Evolutionary conservation across 192 early-diverging fungal species (phyloP).

Genomic region (Spinellus fusiger): DNA sequence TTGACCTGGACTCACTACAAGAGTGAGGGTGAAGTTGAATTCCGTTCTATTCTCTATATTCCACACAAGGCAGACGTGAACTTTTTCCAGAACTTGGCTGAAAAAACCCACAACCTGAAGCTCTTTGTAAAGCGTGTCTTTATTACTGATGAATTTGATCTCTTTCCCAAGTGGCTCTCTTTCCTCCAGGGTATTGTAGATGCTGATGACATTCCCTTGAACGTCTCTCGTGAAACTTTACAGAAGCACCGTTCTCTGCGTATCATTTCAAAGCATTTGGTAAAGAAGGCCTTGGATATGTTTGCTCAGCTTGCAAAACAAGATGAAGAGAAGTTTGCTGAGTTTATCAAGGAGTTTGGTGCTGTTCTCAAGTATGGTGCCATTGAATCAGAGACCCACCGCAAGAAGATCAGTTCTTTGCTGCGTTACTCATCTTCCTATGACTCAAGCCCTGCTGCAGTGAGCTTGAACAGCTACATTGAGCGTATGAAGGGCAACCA

Average conservation of each 20-base stretch:
- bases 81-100: conserved; percentile 49
- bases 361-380: conserved; percentile 82
- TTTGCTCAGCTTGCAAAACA: conserved; percentile 59
- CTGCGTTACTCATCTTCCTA: conserved; percentile 75
- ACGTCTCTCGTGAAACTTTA: conserved; percentile 95
- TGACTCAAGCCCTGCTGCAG: conserved; percentile 34
- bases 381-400: conserved; percentile 71
- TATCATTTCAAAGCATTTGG: conserved; percentile 81
- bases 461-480: conserved; percentile 73
- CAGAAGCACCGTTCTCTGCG: conserved; percentile 81
- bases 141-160: conserved; percentile 91
- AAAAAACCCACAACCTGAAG: conserved; percentile 61
- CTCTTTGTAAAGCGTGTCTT: conserved; percentile 95
- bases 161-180: conserved; percentile 87
- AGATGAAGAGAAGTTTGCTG: conserved; percentile 58
- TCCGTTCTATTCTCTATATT: conserved; percentile 82
- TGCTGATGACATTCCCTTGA: conserved; percentile 95
- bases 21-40: conserved; percentile 91
- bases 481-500: conserved; percentile 86
- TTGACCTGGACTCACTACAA: conserved; percentile 84
- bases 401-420: conserved; percentile 72
- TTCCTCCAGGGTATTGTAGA: conserved; percentile 95
- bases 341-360: conserved; percentile 74
- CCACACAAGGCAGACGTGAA: conserved; percentile 57
- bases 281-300: conserved; percentile 87